phyloP scores from a whole-genome alignment of 306 rosid species.

The Betula pendula region DNA sequence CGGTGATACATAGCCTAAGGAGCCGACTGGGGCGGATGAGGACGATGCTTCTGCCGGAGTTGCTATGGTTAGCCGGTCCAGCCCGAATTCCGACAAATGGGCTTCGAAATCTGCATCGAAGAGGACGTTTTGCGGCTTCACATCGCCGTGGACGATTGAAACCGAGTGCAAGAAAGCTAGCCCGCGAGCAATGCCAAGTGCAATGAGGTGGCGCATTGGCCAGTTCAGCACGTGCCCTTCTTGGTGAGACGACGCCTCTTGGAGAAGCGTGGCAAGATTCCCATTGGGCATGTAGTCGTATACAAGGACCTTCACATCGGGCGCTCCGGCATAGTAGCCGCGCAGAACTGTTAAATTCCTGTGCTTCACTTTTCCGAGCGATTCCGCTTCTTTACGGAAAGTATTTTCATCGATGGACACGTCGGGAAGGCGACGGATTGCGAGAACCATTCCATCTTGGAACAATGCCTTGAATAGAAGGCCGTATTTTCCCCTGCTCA shows the following conservation, averaged over 20 bases:
- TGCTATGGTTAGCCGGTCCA: constrained; percentile 54
- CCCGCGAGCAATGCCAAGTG: constrained; percentile 78
- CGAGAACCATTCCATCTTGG: constrained; percentile 73
- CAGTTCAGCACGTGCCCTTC: constrained; percentile 88
- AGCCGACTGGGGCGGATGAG: constrained; percentile 53
- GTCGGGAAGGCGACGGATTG: constrained; percentile 68
- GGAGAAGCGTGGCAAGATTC: constrained; percentile 71
- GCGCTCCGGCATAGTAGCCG: constrained; percentile 79
- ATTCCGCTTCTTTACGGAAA: constrained; percentile 76
- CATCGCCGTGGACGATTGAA: constrained; percentile 64
- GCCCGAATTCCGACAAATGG: constrained; percentile 79
- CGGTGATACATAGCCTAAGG: constrained; percentile 71
- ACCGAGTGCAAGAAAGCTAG: constrained; percentile 69
- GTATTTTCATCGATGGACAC: constrained; percentile 46
- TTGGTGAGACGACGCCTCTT: constrained; percentile 75
- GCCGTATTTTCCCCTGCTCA: constrained; percentile 75
- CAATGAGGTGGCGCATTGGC: constrained; percentile 96
- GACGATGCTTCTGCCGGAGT: constrained; percentile 56
- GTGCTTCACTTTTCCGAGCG: constrained; percentile 71
- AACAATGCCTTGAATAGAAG: constrained; percentile 73
- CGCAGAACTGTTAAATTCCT: constrained; percentile 68
- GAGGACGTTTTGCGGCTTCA: constrained; percentile 79
- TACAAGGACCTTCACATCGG: constrained; percentile 67
- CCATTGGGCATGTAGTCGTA: constrained; percentile 95
- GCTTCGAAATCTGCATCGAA: constrained; percentile 91